A percentile compares a stretch with the other conserved stretches of the same genome.
Conservation (phyloP, 2,329 filamentous ascomycete species). For the Penicillium sp. region DNA sequence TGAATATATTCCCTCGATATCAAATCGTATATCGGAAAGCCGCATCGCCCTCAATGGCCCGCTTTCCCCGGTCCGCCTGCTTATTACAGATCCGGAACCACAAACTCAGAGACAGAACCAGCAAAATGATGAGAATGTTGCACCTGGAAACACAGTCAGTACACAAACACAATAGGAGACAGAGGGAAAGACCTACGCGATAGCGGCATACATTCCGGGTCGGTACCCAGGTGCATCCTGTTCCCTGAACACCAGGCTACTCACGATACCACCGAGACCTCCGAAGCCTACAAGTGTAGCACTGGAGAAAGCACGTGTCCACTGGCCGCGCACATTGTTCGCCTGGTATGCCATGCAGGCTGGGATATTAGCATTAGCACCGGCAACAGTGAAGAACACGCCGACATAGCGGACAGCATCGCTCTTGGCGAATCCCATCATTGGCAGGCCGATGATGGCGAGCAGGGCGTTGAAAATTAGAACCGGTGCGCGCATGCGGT, state of each 20-base stretch:
- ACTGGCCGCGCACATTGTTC: slow-evolving; percentile 85
- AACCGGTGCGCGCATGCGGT: slow-evolving; percentile 64
- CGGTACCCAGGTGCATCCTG: slow-evolving; percentile 39
- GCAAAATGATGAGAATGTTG: slow-evolving; percentile 35
- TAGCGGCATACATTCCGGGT: slow-evolving; percentile 37
- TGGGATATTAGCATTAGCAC: slow-evolving; percentile 75
- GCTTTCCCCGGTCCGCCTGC: slow-evolving; percentile 36
- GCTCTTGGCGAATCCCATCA: slow-evolving; percentile 66
- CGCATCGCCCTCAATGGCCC: slow-evolving; percentile 36
- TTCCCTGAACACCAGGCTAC: slow-evolving; percentile 67
- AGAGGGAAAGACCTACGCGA: slow-evolving; percentile 26
- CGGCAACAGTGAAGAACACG: slow-evolving; percentile 73
- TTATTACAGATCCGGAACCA: slow-evolving; percentile 37
- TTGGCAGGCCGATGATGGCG: slow-evolving; percentile 66
- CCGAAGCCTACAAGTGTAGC: slow-evolving; percentile 75
- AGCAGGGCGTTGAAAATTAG: slow-evolving; percentile 66
- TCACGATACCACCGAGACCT: slow-evolving; percentile 75
- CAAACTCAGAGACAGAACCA: slow-evolving; percentile 30
- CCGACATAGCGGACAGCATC: slow-evolving; percentile 67
- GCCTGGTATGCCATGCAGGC: slow-evolving; percentile 75
- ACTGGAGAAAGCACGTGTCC: slow-evolving; percentile 79
- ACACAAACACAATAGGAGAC: not conserved
- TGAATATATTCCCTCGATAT: not conserved
- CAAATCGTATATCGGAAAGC: slow-evolving; percentile 42
- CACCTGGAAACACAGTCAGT: slow-evolving; percentile 27